A percentile compares a stretch with the other conserved stretches of the same genome.
Conservation (phyloP, 306 rosid genomes). For the Styphnolobium japonicum region DNA sequence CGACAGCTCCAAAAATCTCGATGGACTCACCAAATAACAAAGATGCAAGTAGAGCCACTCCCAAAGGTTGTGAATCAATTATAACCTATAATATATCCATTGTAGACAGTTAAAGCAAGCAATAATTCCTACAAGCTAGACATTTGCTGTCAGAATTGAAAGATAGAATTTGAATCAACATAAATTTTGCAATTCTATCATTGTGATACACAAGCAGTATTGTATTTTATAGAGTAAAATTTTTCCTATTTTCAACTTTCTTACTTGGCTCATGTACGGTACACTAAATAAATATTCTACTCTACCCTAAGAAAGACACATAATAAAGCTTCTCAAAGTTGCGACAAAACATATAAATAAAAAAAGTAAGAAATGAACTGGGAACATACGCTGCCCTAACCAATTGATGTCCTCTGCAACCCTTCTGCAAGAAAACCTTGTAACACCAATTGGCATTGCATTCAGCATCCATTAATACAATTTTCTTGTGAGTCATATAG, state of each 20-base stretch:
- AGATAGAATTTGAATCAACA: neutral
- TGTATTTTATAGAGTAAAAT: too few relatives aligned
- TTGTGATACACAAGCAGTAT: neutral
- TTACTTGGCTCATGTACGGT: neutral
- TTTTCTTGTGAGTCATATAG: neutral
- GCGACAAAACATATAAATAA: too few relatives aligned
- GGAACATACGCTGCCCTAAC: constrained; percentile 85
- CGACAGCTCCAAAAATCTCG: constrained; percentile 76
- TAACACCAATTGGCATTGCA: constrained; percentile 6
- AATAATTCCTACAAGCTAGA: neutral
- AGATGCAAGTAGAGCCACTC: constrained; percentile 90
- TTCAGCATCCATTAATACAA: neutral
- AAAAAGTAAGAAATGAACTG: constrained; percentile 22
- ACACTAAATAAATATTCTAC: too few relatives aligned
- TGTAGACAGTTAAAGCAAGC: constrained; percentile 8
- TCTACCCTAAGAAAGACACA: too few relatives aligned
- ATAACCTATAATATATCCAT: constrained; percentile 61
- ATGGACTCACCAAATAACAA: constrained; percentile 90
- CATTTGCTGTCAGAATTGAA: neutral
- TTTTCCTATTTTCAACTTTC: too few relatives aligned
- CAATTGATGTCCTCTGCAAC: constrained; percentile 82
- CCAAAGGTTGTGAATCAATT: constrained; percentile 94
- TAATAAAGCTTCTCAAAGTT: too few relatives aligned
- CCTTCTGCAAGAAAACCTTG: constrained; percentile 95
- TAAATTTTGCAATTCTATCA: neutral